Base-by-base conservation (phyloP, 306 rosid genomes). In the Sesbania bispinosa region DNA sequence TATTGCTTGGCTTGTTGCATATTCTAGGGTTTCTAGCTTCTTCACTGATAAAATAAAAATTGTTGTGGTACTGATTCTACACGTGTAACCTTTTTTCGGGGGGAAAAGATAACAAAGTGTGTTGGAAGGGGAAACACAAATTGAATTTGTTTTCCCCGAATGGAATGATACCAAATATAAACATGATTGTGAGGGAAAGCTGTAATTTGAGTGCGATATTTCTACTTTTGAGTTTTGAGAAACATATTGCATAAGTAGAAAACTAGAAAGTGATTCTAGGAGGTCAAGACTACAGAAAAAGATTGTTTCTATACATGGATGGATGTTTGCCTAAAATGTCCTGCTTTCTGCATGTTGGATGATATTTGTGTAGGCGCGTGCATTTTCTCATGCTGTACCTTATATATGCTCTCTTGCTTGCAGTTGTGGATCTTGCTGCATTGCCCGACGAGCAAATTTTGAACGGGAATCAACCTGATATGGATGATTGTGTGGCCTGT, bases 381-480 rank as follows among this genome's bases (percentile, higher is more conserved):
- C 30, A 24, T 65, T 51, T 51, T 53, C 11, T 66, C n/a, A 1
- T 76, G 21, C 38, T 5, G 16, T 50, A 13, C 51, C 39, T 67
- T 36, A 20, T 33, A 42, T 67, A 55, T 65, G 62, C 32, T 70
- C 4, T 62, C 74, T 27, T 60, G 47, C 57, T 54, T 69, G 62
- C 88, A 89, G 97, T 68, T 81, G 57, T 69, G 50, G 95, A 89
- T 69, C 85, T 85, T 61, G 23, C 84, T 6, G 65, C 72, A 20
- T 73, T 89, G 80, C 96, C 96, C 0, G 99, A 92, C 61, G 97
- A 89, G 73, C 96, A 86, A 84, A 73, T 85, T 74, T 84, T 89
- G 85, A 86, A 73, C 14, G 85, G 72, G 76, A 84, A 83, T 68
- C 99, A 92, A 55, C 89, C 96, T 58, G 97, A 92, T 52, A 84